Base-by-base conservation (phyloP, 2,329 filamentous ascomycete genomes). In the Camillea tinctor region DNA sequence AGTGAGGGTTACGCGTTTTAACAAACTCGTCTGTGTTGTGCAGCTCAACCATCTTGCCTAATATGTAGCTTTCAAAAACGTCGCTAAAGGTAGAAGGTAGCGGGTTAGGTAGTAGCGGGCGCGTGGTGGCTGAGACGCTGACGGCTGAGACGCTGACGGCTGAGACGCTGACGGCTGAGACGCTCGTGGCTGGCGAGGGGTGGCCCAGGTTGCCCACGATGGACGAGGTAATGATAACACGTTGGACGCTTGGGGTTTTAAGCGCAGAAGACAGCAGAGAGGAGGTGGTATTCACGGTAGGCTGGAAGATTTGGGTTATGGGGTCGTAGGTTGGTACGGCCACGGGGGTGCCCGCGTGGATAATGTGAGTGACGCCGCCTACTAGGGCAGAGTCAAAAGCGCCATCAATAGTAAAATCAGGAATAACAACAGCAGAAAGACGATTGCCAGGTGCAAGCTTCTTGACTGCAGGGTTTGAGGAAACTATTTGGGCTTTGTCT, bases 201-300 rank as follows among this genome's bases (percentile, higher is more conserved):
- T 59, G 53, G 15, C 61, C 65, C 17, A 63, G 8, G 53, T 71
- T 72, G 19, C 53, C 48, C 5, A 68, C 60, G 23, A 70, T 67
- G 0, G 70, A 72, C 8, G 68, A 69, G 15, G 70, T 72, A 24
- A 72, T 68, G 6, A 71, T 44, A 8, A 72, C 62, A 7, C 67
- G 65, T 54, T 60, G 53, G 19, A 72, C 57, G 55, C 52, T 66
- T 1, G 67, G 66, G 4, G 52, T 19, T 22, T 64, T 64, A 21
- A 71, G 66, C 0, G 70, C 69, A n/a, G 2, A 65, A 1, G 57
- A 19, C 24, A 72, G 59, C 9, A 72, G 30, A 6, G 23, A 52
- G 13, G 54, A 9, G 1, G 65, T 13, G 0, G 64, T 68, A 51
- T 63, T 66, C 2, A 71, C 11, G 1, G 62, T 68, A 9, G 68